Base-by-base conservation (phyloP, 306 rosid species). In the Vicia faba region DNA sequence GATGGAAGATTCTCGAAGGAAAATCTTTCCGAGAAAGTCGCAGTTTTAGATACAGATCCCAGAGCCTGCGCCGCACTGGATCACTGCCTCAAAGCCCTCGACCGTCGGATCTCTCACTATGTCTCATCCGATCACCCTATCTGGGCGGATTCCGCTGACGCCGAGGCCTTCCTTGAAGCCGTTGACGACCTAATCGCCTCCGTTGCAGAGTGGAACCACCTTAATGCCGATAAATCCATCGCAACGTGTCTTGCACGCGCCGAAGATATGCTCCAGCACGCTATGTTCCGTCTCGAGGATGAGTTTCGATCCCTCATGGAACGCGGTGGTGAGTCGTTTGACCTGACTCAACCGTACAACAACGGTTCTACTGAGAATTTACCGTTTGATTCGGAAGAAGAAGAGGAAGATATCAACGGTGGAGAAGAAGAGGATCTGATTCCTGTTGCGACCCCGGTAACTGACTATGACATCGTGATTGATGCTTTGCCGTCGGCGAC, bases 1-100 rank as follows among this genome's bases (percentile, higher is more conserved):
- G 99, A 93, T 66, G 92, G 96, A 23, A 79, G 99, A 62, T 93
- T 93, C 77, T 90, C 99, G 19, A 84, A 87, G 23, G 97, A 90
- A 79, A 93, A 90, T 40, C 49, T 93, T 4, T 87, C 97, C 0
- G 95, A 86, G 33, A 84, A 82, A 23, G 62, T 29, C 2, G 79
- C 49, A 8, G 82, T 74, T 1, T 0, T 5, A 0, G 82, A 61
- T 3, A 29, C 80, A 7, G 83, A 81, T 50, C 79, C 86, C 5
- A 78, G 90, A 61, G 73, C 70, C 43, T 80, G 79, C 64, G 84
- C 84, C 3, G 78, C 78, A 5, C 85, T 90, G 0, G 96, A 86
- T 36, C 88, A 80, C n/a, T 65, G 83, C 44, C 90, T 93, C 25
- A 90, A 82, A 76, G 71, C 89, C 5, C 81, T 93, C 2, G 85